phyloP scores from a whole-genome alignment of 108 stramenopile species.

The Cyclotella cryptica region DNA sequence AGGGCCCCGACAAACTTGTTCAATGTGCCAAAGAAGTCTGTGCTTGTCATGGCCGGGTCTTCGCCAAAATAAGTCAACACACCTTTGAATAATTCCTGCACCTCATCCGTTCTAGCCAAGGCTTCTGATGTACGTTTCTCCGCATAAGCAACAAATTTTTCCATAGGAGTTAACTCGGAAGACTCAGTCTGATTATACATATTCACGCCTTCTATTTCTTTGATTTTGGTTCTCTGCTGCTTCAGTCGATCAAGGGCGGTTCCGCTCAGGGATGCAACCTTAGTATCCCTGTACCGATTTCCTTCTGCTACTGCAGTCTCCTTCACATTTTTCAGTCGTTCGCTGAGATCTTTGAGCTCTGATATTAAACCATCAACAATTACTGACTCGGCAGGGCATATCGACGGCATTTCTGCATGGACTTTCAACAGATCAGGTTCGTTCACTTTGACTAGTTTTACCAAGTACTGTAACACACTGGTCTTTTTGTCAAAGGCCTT shows the following conservation, averaged over 20 bases:
- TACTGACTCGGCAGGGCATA: conserved; percentile 65
- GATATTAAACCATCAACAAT: conserved; percentile 63
- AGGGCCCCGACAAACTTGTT: conserved; percentile 75
- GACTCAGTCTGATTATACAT: conserved; percentile 74
- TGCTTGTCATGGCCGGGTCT: conserved; percentile 82
- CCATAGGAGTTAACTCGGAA: conserved; percentile 74
- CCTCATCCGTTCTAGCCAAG: conserved; percentile 54
- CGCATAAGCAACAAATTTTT: conserved; percentile 70
- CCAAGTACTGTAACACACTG: conserved; percentile 92
- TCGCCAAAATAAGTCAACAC: conserved; percentile 88
- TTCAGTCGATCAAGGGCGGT: conserved; percentile 60
- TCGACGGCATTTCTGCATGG: conserved; percentile 70
- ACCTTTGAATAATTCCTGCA: conserved; percentile 67
- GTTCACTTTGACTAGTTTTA: conserved; percentile 78
- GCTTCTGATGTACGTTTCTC: conserved; percentile 60
- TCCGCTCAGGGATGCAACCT: conserved; percentile 23
- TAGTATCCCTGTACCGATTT: conserved; percentile 53
- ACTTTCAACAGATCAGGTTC: conserved; percentile 70
- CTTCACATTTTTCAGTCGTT: conserved; percentile 64
- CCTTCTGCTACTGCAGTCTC: conserved; percentile 69
- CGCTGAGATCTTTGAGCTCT: conserved; percentile 68
- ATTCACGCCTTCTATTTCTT: conserved; percentile 55
- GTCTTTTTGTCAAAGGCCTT: conserved; percentile 98
- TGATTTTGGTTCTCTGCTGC: conserved; percentile 71
- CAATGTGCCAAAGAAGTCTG: conserved; percentile 90